Percentiles rank a stretch among this genome's conserved stretches.
Conservation (phyloP, 176 grass and related monocot genomes). For the Otatea glauca region DNA sequence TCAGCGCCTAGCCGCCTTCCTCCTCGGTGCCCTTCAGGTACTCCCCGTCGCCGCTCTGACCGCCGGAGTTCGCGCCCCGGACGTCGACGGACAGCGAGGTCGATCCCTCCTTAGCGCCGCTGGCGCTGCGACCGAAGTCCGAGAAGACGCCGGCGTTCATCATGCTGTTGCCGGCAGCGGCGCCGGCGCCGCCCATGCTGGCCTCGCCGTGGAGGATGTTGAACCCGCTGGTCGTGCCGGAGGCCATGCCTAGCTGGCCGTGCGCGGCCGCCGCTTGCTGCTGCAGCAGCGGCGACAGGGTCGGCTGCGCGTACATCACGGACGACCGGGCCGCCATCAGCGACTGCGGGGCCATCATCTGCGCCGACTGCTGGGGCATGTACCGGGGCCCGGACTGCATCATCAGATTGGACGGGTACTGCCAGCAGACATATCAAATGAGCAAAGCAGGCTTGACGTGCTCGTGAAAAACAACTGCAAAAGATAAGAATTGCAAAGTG, state of each 20-base stretch:
- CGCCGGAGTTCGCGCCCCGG: conserved; percentile 56
- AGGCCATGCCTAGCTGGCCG: conserved; percentile 65
- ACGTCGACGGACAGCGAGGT: conserved; percentile 62
- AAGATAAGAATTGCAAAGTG: neutral
- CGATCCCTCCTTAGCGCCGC: conserved; percentile 54
- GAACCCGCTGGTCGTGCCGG: conserved; percentile 69
- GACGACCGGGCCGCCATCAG: conserved; percentile 82
- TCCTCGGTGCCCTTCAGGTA: conserved; percentile 94
- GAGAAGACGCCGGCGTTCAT: conserved; percentile 71
- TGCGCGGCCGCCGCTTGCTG: conserved; percentile 62
- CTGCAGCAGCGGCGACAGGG: conserved; percentile 69
- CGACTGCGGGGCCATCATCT: conserved; percentile 72
- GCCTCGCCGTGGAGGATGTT: conserved; percentile 88
- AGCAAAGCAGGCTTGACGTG: neutral
- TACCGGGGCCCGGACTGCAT: conserved; percentile 88
- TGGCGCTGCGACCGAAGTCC: conserved; percentile 63
- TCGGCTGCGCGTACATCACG: conserved; percentile 79
- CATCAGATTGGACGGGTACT: conserved; percentile 86
- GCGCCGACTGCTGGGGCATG: conserved; percentile 75
- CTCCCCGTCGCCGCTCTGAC: conserved; percentile 66
- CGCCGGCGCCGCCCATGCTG: conserved; percentile 63
- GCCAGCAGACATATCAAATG: conserved; percentile 8
- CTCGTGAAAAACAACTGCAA: neutral
- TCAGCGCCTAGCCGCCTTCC: conserved; percentile 53
- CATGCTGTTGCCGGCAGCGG: conserved; percentile 54